Evolutionary conservation across 164 flowering plant genomes (phyloP).

Genomic region (Berberis thunbergii): DNA sequence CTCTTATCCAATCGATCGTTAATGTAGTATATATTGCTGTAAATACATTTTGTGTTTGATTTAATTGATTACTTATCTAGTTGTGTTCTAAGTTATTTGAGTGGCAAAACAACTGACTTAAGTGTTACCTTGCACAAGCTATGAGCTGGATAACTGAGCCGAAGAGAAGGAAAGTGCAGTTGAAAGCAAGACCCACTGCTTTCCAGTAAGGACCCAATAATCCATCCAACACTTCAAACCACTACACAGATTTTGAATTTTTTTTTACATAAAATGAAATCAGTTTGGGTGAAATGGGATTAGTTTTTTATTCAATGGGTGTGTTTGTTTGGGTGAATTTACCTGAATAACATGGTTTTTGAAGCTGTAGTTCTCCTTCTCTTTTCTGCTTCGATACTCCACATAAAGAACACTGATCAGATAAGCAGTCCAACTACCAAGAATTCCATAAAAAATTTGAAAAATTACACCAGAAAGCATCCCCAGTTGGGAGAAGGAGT

Average conservation of each 20-base stretch:
- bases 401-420: conserved; percentile 76
- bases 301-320: background rate
- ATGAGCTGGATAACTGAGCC: conserved; percentile 95
- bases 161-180: conserved; percentile 82
- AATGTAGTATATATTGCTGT: conserved; percentile 91
- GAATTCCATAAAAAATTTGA: conserved; percentile 63
- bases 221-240: conserved; percentile 96
- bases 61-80: background rate
- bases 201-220: conserved; percentile 91
- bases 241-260: conserved; percentile 26
- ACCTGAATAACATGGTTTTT: conserved; percentile 95
- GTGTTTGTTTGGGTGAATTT: background rate
- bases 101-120: background rate
- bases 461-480: conserved; percentile 63
- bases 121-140: conserved; percentile 75
- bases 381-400: conserved; percentile 68
- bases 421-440: conserved; percentile 97
- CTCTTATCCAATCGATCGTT: conserved; percentile 86
- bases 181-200: conserved; percentile 79
- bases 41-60: background rate
- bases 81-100: background rate
- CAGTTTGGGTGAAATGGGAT: background rate
- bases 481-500: conserved; percentile 82
- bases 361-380: conserved; percentile 68
- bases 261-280: background rate